Percentiles rank a stretch among this genome's conserved stretches.
Conservation (phyloP, 805 yeast genomes). For the Saccharomycopsis microspora region DNA sequence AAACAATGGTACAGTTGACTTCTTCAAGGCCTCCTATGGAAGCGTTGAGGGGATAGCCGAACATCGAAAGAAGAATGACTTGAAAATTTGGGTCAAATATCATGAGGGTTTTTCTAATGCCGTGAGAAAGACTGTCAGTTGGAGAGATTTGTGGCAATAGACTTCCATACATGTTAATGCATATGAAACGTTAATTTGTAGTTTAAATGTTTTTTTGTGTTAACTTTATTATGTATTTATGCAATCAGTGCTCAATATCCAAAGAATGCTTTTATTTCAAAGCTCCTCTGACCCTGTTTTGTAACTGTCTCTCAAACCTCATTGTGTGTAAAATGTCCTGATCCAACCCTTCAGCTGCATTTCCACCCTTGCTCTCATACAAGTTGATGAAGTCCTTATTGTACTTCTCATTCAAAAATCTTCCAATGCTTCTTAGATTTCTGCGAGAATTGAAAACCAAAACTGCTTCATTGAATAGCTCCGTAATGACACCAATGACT, state of each 20-base stretch:
- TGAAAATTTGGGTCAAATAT: slow-evolving; percentile 74
- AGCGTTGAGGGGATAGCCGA: not conserved
- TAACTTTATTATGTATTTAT: too few relatives aligned
- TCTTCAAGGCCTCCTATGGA: slow-evolving; percentile 34
- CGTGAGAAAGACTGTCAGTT: slow-evolving; percentile 70
- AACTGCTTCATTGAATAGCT: slow-evolving; percentile 12
- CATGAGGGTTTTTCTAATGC: slow-evolving; percentile 91
- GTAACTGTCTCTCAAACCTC: slow-evolving; percentile 35
- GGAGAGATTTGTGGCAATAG: slow-evolving; percentile 52
- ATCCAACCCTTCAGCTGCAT: slow-evolving; percentile 1
- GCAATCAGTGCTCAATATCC: too few relatives aligned
- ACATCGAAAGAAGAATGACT: slow-evolving; percentile 12
- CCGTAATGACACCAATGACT: not conserved
- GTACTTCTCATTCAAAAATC: slow-evolving; percentile 28
- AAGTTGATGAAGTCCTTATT: slow-evolving; percentile 26
- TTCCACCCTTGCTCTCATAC: slow-evolving; percentile 17
- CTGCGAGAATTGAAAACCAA: slow-evolving; percentile 18
- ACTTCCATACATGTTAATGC: too few relatives aligned
- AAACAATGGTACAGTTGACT: slow-evolving; percentile 23
- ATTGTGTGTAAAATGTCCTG: slow-evolving; percentile 27
- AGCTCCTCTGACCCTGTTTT: slow-evolving; percentile 26
- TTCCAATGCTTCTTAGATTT: slow-evolving; percentile 28
- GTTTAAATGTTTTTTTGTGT: too few relatives aligned
- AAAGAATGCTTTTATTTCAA: not conserved
- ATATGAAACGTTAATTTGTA: too few relatives aligned